Conservation (phyloP, 2,329 filamentous ascomycete species). For the Fusarium keratoplasticum region DNA sequence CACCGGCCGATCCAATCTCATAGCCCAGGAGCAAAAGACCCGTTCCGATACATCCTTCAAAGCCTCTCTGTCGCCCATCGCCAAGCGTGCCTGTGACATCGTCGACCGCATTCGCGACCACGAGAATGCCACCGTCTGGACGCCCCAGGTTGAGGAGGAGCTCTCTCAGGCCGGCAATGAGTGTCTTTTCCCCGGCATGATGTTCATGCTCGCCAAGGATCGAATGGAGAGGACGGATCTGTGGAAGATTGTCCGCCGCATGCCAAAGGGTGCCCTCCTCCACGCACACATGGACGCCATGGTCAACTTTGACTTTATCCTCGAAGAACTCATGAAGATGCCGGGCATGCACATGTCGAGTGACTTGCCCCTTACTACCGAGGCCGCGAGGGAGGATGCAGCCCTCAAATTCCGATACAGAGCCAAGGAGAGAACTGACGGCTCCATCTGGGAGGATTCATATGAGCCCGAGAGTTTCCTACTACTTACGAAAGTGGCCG, state of each 20-base stretch:
- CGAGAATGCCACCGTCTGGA: constrained; percentile 84
- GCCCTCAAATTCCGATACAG: constrained; percentile 72
- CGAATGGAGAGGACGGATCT: constrained; percentile 86
- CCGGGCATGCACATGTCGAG: constrained; percentile 79
- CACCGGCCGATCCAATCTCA: constrained; percentile 78
- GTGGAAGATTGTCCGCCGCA: constrained; percentile 84
- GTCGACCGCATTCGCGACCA: constrained; percentile 82
- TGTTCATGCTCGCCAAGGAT: constrained; percentile 89
- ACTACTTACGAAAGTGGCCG: constrained; percentile 71
- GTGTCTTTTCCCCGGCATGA: constrained; percentile 87
- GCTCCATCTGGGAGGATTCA: constrained; percentile 72
- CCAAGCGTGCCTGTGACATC: constrained; percentile 80
- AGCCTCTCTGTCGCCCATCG: constrained; percentile 81
- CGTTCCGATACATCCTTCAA: constrained; percentile 81
- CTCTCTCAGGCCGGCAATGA: constrained; percentile 71
- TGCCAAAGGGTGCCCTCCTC: constrained; percentile 90
- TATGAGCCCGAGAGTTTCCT: constrained; percentile 73
- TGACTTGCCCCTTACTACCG: constrained; percentile 66
- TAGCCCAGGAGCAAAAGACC: constrained; percentile 83
- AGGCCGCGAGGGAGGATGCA: constrained; percentile 64
- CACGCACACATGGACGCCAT: constrained; percentile 94
- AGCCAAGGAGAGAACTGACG: constrained; percentile 56
- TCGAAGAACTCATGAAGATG: constrained; percentile 76
- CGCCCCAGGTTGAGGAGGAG: constrained; percentile 75
- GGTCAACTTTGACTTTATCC: constrained; percentile 86